Base-by-base conservation (phyloP, 1,139 yeast species). In the Debaryomycetaceae sp. region DNA sequence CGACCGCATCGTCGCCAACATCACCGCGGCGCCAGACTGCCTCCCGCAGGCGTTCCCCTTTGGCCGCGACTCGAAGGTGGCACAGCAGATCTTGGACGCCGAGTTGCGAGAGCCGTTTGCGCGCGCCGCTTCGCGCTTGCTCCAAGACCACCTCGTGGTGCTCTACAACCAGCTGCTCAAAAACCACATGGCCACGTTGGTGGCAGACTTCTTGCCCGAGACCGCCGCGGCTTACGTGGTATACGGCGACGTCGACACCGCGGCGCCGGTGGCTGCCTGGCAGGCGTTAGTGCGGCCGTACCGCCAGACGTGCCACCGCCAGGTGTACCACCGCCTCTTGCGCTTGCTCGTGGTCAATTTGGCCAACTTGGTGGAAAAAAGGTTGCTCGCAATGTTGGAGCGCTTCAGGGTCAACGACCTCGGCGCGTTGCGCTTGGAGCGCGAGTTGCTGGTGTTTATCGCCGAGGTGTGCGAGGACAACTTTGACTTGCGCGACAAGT, bases 381-480 rank as follows among this genome's bases (percentile, higher is more conserved):
- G 79, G 45, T 62, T 91, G 25, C 73, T 88, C 74, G 43, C 65
- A 4, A 64, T 84, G 27, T 73, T 80, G 36, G 76, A 77, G 32
- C 75, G 71, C 36, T 63, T 55, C 40, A 56, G 51, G 38, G 77
- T 86, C 39, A 88, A 84, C 46, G 95, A 84, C 43, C 59, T 84
- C 30, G 97, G 97, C 0, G 80, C 95, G 0, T 71, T 88, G 21
- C 82, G 80, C 41, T 61, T 93, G 31, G 98, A 93, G 45, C 76
- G 84, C 38, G 96, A 89, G 51, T 61, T 89, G 27, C 78, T 91
- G 23, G 66, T 75, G 28, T 69, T 89, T 24, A 83, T 91, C 31
- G 71, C 75, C 32, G 82, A 79, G 40, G 70, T 46, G 49, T 85
- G 57, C 67, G 75, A 52, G 51, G 78, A 53, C 60, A 65, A 78